Evolutionary conservation across 768 basidiomycete species (phyloP).

Genomic region (Psilocybe subaeruginosa): DNA sequence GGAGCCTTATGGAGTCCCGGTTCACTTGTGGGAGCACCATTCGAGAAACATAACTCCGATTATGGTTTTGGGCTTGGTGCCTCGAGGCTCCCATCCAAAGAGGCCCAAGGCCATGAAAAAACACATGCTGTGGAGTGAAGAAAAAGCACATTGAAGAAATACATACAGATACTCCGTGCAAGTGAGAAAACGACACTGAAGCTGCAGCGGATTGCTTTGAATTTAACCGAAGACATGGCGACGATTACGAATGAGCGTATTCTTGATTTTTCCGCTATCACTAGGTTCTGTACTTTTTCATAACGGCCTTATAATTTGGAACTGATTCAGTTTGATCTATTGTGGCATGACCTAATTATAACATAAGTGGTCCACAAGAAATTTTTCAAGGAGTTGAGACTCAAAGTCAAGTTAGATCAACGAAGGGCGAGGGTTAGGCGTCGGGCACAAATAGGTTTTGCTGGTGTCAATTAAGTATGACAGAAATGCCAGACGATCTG

Average conservation of each 20-base stretch:
- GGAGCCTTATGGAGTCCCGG: too few species aligned
- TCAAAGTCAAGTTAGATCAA: not conserved
- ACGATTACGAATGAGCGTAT: slow-evolving; percentile 1
- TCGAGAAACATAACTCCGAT: not conserved
- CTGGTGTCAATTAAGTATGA: not conserved
- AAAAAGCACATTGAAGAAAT: not conserved
- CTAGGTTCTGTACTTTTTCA: not conserved
- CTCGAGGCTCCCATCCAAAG: not conserved
- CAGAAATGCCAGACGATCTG: not conserved
- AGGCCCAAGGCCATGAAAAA: not conserved
- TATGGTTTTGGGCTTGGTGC: not conserved
- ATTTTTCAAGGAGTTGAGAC: not conserved
- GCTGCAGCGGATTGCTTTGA: slow-evolving; percentile 4
- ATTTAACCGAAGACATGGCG: slow-evolving; percentile 13
- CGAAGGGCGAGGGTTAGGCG: not conserved
- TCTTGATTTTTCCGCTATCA: not conserved
- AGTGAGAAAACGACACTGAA: slow-evolving; percentile 8
- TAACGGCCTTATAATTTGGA: not conserved
- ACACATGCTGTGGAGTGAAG: slow-evolving; percentile 1
- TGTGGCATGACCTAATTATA: not conserved
- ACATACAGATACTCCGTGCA: slow-evolving; percentile 11
- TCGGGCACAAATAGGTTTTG: not conserved
- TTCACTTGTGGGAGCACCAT: too few species aligned
- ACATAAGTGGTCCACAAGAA: not conserved
- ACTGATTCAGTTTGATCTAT: not conserved